A percentile compares a stretch with the other conserved stretches of the same genome.
phyloP scores from a whole-genome alignment of 164 flowering plant species.

The Houttuynia cordata region DNA sequence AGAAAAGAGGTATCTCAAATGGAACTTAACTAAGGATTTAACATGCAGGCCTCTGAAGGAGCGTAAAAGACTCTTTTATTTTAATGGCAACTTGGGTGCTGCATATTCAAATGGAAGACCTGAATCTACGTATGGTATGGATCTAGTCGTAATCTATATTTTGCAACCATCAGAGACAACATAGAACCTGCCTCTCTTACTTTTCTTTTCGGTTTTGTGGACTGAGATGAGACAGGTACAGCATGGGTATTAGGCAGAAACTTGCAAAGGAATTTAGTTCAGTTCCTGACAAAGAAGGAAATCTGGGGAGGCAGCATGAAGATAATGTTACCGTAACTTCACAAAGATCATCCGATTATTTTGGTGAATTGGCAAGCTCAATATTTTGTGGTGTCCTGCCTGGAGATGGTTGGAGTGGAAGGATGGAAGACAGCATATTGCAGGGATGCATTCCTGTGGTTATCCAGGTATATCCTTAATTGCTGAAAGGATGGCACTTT shows the following conservation, averaged over 20 bases:
- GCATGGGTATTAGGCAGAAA: conserved; percentile 96
- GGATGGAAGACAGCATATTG: conserved; percentile 91
- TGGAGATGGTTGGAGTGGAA: conserved; percentile 99
- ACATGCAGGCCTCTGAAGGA: conserved; percentile 49
- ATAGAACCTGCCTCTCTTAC: background rate
- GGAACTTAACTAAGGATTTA: background rate
- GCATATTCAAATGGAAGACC: conserved; percentile 77
- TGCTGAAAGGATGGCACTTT: background rate
- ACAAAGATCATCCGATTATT: conserved; percentile 50
- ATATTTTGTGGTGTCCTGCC: conserved; percentile 91
- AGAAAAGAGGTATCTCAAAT: background rate
- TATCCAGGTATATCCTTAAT: conserved; percentile 57
- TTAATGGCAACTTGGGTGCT: conserved; percentile 94
- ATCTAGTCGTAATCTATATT: conserved; percentile 5
- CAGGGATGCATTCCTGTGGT: conserved; percentile 98
- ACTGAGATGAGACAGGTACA: conserved; percentile 48
- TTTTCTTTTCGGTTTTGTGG: background rate
- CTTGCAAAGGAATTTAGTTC: conserved; percentile 89
- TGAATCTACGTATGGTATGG: conserved; percentile 82
- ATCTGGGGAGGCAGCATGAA: conserved; percentile 78
- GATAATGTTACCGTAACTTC: conserved; percentile 75
- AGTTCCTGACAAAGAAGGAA: conserved; percentile 74
- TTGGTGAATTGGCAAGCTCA: conserved; percentile 59
- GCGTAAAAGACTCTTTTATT: conserved; percentile 71
- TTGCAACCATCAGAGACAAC: background rate